Evolutionary conservation across 768 basidiomycete species (phyloP).

Genomic region (Peribolospora baueri): DNA sequence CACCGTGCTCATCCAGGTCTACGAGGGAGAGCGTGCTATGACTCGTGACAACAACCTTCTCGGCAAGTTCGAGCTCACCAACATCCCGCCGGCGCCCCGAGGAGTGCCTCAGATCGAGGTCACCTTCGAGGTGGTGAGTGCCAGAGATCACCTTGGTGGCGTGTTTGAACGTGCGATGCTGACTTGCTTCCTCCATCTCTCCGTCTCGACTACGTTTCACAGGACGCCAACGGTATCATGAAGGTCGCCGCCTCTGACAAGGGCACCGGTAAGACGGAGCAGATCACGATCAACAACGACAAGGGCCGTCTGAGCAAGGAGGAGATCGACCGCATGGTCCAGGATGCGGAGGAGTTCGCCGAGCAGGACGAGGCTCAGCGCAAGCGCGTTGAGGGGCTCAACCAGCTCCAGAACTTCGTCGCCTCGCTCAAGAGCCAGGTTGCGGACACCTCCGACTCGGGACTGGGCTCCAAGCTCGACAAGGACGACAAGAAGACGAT

Average conservation of each 20-base stretch:
- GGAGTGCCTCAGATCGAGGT: slow-evolving; percentile 96
- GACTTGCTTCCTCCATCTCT: background rate
- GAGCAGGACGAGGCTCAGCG: slow-evolving; percentile 51
- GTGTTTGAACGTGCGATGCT: background rate
- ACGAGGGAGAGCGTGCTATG: slow-evolving; percentile 83
- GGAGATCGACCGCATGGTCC: slow-evolving; percentile 88
- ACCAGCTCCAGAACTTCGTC: slow-evolving; percentile 47
- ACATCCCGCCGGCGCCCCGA: slow-evolving; percentile 84
- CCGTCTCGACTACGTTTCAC: no score
- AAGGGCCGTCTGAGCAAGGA: slow-evolving; percentile 63
- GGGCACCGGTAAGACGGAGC: slow-evolving; percentile 63
- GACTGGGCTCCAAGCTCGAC: slow-evolving; percentile 64
- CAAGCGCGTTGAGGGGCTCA: slow-evolving; percentile 65
- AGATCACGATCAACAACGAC: slow-evolving; percentile 85
- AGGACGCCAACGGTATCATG: slow-evolving; percentile 72
- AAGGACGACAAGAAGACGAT: slow-evolving; percentile 67
- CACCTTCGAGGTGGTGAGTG: slow-evolving; percentile 55
- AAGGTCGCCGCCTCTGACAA: slow-evolving; percentile 80
- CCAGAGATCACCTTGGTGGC: slow-evolving; percentile 1
- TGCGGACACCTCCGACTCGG: slow-evolving; percentile 41
- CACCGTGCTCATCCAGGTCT: slow-evolving; percentile 89
- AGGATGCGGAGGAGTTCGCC: slow-evolving; percentile 75
- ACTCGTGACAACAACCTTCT: slow-evolving; percentile 98
- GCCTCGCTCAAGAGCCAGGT: slow-evolving; percentile 73
- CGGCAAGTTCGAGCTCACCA: slow-evolving; percentile 79